phyloP scores from a whole-genome alignment of 2,329 filamentous ascomycete species.

The Didymella arachidicola region DNA sequence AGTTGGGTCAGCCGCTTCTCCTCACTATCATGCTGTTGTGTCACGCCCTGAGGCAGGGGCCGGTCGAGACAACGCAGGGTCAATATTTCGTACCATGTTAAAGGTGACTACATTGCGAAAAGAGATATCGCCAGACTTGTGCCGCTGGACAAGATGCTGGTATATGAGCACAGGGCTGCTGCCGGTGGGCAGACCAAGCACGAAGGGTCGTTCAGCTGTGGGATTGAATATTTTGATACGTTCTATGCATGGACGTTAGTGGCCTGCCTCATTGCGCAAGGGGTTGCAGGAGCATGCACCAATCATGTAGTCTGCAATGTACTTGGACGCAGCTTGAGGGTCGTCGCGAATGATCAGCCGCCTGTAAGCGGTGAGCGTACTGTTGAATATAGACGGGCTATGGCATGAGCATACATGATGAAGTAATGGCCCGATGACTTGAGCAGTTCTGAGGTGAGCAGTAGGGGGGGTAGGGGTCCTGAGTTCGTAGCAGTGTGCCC shows the following conservation, averaged over 20 bases:
- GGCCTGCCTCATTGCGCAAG: slow-evolving; percentile 30
- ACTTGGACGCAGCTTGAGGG: slow-evolving; percentile 71
- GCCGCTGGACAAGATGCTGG: slow-evolving; percentile 73
- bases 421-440: slow-evolving; percentile 22
- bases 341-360: slow-evolving; percentile 84
- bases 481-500: neutral
- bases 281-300: slow-evolving; percentile 53
- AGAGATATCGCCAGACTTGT: slow-evolving; percentile 77
- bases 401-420: slow-evolving; percentile 47
- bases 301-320: slow-evolving; percentile 84
- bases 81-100: slow-evolving; percentile 73
- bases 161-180: slow-evolving; percentile 83
- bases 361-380: slow-evolving; percentile 60
- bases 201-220: slow-evolving; percentile 75
- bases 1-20: slow-evolving; percentile 33
- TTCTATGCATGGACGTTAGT: slow-evolving; percentile 57
- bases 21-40: slow-evolving; percentile 29
- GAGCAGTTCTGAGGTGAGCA: slow-evolving; percentile 18
- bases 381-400: slow-evolving; percentile 24
- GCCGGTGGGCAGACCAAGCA: slow-evolving; percentile 83
- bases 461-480: slow-evolving; percentile 13
- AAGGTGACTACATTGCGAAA: slow-evolving; percentile 91
- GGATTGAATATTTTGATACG: slow-evolving; percentile 81
- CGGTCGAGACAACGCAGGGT: slow-evolving; percentile 19
- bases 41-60: slow-evolving; percentile 26